These are phyloP conservation scores for Galeopsis tetrahit DNA, from an alignment of 257 asterid genomes.

Conservation along the genomic window DNA sequence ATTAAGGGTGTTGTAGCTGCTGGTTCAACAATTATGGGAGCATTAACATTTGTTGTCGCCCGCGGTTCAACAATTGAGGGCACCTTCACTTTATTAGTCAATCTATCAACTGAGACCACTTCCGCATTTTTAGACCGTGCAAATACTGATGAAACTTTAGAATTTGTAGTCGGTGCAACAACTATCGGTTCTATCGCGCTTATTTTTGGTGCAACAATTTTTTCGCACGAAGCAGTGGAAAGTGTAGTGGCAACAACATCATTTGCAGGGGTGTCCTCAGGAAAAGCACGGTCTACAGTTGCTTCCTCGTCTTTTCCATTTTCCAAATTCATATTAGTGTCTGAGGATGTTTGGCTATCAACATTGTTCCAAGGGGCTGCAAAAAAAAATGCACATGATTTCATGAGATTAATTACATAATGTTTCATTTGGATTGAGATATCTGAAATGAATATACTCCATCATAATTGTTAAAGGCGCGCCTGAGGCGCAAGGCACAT, in stretches of 20 bases:
- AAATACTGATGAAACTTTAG: not conserved
- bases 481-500: no score
- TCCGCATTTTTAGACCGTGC: not conserved
- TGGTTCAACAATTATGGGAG: slow-evolving; percentile 4
- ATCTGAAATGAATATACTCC: not conserved
- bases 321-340: slow-evolving; percentile 28
- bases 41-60: not conserved
- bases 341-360: slow-evolving; percentile 1
- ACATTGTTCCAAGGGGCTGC: slow-evolving; percentile 18
- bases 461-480: no score
- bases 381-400: not conserved
- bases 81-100: not conserved
- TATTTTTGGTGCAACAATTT: not conserved
- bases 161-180: not conserved
- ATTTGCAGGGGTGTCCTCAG: slow-evolving; percentile 23
- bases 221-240: slow-evolving; percentile 20
- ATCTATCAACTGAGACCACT: not conserved
- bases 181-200: not conserved
- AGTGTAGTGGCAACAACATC: slow-evolving; percentile 23
- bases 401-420: not conserved
- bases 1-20: not conserved
- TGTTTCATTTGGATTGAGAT: not conserved
- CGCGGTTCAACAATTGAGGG: not conserved
- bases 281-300: not conserved
- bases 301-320: slow-evolving; percentile 29